A percentile compares a stretch with the other conserved stretches of the same genome.
Conservation (phyloP, 192 early-diverging fungal species). For the Coemansia sp. region DNA sequence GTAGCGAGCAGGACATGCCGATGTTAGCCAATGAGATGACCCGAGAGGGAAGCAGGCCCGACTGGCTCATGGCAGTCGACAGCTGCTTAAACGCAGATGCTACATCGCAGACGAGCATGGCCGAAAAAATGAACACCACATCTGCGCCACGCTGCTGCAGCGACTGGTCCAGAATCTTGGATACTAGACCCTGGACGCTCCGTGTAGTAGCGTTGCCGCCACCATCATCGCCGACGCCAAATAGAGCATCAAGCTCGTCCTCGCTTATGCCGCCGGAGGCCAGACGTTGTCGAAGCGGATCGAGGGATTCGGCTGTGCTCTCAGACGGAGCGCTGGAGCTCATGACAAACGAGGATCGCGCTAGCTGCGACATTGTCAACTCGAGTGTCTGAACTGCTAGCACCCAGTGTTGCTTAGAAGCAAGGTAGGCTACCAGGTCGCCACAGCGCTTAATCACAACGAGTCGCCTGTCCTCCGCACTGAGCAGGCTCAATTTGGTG, state of each 20-base stretch:
- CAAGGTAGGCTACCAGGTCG: constrained; percentile 24
- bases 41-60: constrained; percentile 37
- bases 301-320: constrained; percentile 7
- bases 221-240: constrained; percentile 1
- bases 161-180: constrained; percentile 28
- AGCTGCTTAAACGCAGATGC: constrained; percentile 34
- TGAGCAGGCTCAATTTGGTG: neutral
- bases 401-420: constrained; percentile 39
- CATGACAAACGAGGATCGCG: constrained; percentile 31
- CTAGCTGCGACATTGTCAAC: constrained; percentile 29
- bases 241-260: constrained; percentile 19
- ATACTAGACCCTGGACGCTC: neutral
- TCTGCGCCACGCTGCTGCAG: constrained; percentile 47
- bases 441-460: constrained; percentile 25
- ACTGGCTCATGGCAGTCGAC: constrained; percentile 40
- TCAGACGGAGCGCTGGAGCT: neutral
- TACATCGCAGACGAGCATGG: constrained; percentile 32
- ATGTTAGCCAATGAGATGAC: constrained; percentile 54
- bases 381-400: constrained; percentile 36
- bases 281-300: constrained; percentile 21
- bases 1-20: constrained; percentile 56
- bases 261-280: constrained; percentile 24
- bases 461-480: constrained; percentile 18
- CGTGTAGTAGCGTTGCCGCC: neutral
- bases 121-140: constrained; percentile 34